Evolutionary conservation across 192 early-diverging fungal species (phyloP).

Genomic region (Phycomyces blakesleeanus): DNA sequence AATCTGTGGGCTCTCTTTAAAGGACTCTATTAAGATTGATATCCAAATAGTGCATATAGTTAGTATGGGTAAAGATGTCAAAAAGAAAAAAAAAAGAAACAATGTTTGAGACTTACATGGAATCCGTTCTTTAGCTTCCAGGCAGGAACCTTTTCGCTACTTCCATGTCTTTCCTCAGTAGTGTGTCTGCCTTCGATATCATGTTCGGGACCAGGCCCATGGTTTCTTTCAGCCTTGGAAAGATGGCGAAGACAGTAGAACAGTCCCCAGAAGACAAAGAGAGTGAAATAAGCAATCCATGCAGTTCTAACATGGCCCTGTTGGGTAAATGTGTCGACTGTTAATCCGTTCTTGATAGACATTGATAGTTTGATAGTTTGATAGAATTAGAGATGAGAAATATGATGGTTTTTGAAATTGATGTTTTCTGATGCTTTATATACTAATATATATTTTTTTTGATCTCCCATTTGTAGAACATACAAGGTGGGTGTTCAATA

Average conservation of each 20-base stretch:
- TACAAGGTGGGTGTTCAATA: too few relatives aligned
- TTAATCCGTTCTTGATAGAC: slow-evolving; percentile 3
- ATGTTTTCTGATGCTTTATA: slow-evolving; percentile 8
- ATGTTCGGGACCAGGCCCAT: slow-evolving; percentile 1
- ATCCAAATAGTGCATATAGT: neutral
- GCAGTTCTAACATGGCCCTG: slow-evolving; percentile 12
- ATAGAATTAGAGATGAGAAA: neutral
- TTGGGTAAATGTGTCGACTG: slow-evolving; percentile 8
- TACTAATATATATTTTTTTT: neutral
- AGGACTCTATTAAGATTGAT: slow-evolving; percentile 1
- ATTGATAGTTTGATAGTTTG: too few relatives aligned
- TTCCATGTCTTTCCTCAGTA: slow-evolving; percentile 6
- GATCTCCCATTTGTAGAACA: too few relatives aligned
- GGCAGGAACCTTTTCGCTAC: neutral
- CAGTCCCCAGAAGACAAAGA: slow-evolving; percentile 30
- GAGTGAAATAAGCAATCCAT: slow-evolving; percentile 32
- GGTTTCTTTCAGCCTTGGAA: slow-evolving; percentile 9
- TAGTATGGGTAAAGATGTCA: too few relatives aligned
- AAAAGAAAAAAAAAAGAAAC: too few relatives aligned
- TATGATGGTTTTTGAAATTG: neutral
- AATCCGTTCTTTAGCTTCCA: too few relatives aligned
- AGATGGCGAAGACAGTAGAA: slow-evolving; percentile 26
- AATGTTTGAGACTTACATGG: too few relatives aligned
- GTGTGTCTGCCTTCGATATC: neutral
- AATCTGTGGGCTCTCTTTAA: slow-evolving; percentile 21